Evolutionary conservation across 495 filamentous ascomycete genomes (phyloP), one percentile per base, ranked within the genome.

Genomic region (Podospora sp.): DNA sequence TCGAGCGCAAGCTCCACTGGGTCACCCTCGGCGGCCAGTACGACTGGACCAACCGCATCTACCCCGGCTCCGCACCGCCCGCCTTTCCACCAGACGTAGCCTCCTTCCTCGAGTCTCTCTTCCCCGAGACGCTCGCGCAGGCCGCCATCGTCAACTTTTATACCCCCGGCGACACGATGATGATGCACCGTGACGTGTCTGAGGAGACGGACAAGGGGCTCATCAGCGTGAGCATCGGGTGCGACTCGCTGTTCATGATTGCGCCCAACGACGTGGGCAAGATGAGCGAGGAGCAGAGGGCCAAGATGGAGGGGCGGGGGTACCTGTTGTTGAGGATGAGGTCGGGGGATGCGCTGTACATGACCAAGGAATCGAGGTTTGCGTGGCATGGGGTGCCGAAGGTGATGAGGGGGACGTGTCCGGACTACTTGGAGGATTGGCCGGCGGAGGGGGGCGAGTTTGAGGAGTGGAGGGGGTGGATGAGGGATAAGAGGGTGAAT

Each of bases 361-460:
- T 97, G 91, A 87, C 86, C 58, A 86, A 90, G 40, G 83, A 86
- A 61, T 87, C 90, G 9, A 80, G 94, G 58, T 94, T 91, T 77
- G 95, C 94, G 14, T 97, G 94, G 95, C 94, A 97, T 80, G 92
- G 91, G 4, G 94, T 97, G 14, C 93, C 94, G 5, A 91, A 90
- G 71, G 88, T 96, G 26, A 57, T 96, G 24, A 84, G 86, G 25
- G 85, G 80, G 20, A 97, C 90, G 0, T 97, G 92, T 79, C 94
- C 94, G 0, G 78, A 76, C 1, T 91, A 86, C 79, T 74, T 98
- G 61, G 80, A 82, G 65, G 79, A 89, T 55, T 97, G 94, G 93
- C 95, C 94, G 21, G 88, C 82, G 1, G 78, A 78, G 40, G 77
- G 75, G 3, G 76, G 77, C 3, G 73, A 76, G 57, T 91, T 84